Evolutionary conservation across 2,329 filamentous ascomycete genomes (phyloP).

Genomic region (Penicillium polonicum): DNA sequence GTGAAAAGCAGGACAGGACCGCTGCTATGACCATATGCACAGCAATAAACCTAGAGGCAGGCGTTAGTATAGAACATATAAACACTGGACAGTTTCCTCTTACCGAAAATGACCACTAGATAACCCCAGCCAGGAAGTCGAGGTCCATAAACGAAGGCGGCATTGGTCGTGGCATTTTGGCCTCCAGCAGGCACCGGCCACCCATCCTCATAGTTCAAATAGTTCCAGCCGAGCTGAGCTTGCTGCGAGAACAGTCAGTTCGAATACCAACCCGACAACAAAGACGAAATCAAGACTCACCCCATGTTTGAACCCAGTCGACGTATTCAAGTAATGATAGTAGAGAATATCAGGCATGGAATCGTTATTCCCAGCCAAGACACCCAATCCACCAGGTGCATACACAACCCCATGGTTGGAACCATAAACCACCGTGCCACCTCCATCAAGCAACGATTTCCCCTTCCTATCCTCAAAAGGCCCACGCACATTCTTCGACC

Average conservation of each 20-base stretch:
- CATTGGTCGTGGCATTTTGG: neutral
- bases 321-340: conserved; percentile 42
- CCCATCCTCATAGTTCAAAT: conserved; percentile 38
- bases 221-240: conserved; percentile 39
- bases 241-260: conserved; percentile 24
- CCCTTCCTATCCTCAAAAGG: conserved; percentile 38
- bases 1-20: neutral
- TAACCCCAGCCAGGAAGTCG: conserved; percentile 10
- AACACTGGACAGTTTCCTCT: neutral
- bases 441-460: conserved; percentile 29
- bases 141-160: neutral
- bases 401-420: conserved; percentile 41
- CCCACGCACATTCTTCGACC: conserved; percentile 33
- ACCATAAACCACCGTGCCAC: conserved; percentile 38
- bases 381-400: conserved; percentile 40
- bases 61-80: neutral
- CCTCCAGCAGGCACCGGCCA: conserved; percentile 33
- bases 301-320: conserved; percentile 27
- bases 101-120: conserved; percentile 12
- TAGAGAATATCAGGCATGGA: conserved; percentile 37
- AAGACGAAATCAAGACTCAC: conserved; percentile 20
- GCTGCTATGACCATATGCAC: conserved; percentile 11
- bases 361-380: conserved; percentile 26
- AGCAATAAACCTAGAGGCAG: conserved; percentile 17
- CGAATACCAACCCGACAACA: neutral